Percentiles rank a stretch among this genome's conserved stretches.
phyloP scores from a whole-genome alignment of 2,329 filamentous ascomycete species.

The Sporothrix brasiliensis region DNA sequence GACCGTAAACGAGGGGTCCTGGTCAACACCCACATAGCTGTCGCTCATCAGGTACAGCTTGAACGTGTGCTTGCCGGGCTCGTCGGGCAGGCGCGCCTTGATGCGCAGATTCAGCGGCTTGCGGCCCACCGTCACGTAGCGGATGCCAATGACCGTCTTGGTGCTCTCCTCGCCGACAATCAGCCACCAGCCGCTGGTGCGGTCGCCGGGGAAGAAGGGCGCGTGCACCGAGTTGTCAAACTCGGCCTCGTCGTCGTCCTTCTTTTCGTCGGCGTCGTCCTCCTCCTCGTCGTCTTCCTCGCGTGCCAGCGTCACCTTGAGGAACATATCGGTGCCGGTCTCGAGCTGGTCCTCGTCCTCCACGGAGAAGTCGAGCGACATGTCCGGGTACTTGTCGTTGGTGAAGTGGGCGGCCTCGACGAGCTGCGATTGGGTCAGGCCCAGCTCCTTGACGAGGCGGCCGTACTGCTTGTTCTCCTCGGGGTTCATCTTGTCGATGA shows the following conservation, averaged over 20 bases:
- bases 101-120: slow-evolving; percentile 72
- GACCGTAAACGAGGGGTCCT: slow-evolving; percentile 86
- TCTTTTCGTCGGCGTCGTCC: slow-evolving; percentile 44
- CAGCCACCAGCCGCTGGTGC: slow-evolving; percentile 98
- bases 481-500: slow-evolving; percentile 98
- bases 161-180: slow-evolving; percentile 91
- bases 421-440: slow-evolving; percentile 78
- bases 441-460: slow-evolving; percentile 74
- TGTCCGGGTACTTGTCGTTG: slow-evolving; percentile 92
- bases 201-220: slow-evolving; percentile 88
- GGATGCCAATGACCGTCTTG: slow-evolving; percentile 87
- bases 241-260: slow-evolving; percentile 58
- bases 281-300: slow-evolving; percentile 73
- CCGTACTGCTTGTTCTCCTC: slow-evolving; percentile 84
- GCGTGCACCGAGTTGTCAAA: slow-evolving; percentile 86
- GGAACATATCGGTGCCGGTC: slow-evolving; percentile 77
- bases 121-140: slow-evolving; percentile 83
- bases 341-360: slow-evolving; percentile 78
- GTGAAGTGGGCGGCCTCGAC: slow-evolving; percentile 91
- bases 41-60: slow-evolving; percentile 97
- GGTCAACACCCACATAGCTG: slow-evolving; percentile 94
- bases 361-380: slow-evolving; percentile 87
- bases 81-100: slow-evolving; percentile 81
- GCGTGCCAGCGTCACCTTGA: slow-evolving; percentile 82
- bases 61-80: slow-evolving; percentile 77